phyloP scores from a whole-genome alignment of 345 rosid genomes.

The Lumnitzera racemosa region DNA sequence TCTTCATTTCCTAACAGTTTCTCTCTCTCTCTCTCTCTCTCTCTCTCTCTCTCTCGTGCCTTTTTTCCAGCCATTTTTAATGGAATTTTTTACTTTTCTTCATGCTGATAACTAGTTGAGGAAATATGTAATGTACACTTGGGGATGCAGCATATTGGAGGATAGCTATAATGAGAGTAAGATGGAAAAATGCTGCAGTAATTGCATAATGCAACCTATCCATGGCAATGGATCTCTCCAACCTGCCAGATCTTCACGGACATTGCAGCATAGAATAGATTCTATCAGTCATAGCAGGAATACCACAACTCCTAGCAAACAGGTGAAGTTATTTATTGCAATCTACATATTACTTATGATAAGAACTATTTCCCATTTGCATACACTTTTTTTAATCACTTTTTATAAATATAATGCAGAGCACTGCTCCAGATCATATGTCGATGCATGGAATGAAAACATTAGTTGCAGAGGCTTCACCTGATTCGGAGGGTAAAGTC shows the following conservation, averaged over 20 bases:
- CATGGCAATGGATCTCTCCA: conserved; percentile 25
- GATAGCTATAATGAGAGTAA: conserved; percentile 18
- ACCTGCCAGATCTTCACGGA: conserved; percentile 30
- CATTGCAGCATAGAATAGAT: conserved; percentile 15
- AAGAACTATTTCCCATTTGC: not conserved
- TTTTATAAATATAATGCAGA: conserved; percentile 22
- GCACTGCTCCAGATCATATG: conserved; percentile 15
- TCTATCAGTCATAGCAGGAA: conserved; percentile 30
- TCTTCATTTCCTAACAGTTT: conserved; percentile 6
- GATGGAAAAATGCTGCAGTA: conserved; percentile 23
- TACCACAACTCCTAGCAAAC: conserved; percentile 30
- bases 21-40: not conserved
- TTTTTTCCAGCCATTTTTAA: conserved; percentile 2
- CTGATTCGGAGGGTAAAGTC: conserved; percentile 17
- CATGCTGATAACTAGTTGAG: conserved; percentile 48
- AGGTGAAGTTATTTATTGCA: conserved; percentile 30
- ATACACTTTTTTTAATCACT: not conserved
- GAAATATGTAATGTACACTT: conserved; percentile 81
- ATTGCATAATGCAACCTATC: conserved; percentile 28
- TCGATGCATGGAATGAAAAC: conserved; percentile 25
- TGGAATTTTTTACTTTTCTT: conserved; percentile 7
- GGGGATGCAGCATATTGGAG: conserved; percentile 53
- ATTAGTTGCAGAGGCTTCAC: conserved; percentile 19
- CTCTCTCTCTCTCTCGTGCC: not conserved
- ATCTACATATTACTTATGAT: not conserved